Evolutionary conservation across 164 flowering plant genomes (phyloP), one percentile per base, ranked within the genome.

Genomic region (Magnolia sinica): DNA sequence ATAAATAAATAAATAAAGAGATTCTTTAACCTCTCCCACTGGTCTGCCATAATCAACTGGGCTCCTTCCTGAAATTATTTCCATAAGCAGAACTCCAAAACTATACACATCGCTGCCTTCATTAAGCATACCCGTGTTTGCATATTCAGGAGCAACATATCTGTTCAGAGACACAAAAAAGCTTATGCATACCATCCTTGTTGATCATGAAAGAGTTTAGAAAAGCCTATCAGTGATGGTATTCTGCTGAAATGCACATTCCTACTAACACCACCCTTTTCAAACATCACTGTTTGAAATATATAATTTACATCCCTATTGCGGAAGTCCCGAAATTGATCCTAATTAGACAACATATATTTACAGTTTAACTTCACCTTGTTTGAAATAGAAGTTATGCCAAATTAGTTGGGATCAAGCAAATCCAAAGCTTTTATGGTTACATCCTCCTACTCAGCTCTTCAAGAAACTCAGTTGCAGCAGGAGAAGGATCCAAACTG

Each of bases 101-200:
- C 98, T 92, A 65, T 92, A 94, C 31, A 94, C 96, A 80, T 94
- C 98, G 79, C 92, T 91, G 24, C 88, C 86, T 81, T 91, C 97
- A 63, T 83, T 94, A 50, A 94, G 92, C 97, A 94, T 92, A 3
- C 98, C 98, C 4, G 96, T 92, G 83, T 96, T 89, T 74, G 98
- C 98, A 88, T 94, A 94, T 76, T 92, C 98, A 18, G 98, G 97
- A 59, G 96, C 90, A 27, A 94, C 97, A 82, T 91, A 94, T 73
- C 98, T 94, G 85, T 82, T 16, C 61, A 75, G 73, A 20, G 23
- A 78, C 24, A 29, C 66, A 7, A 58, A 77, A 29, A 31, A 55
- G 4, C 13, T 37, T 22, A 10, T 37, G 19, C 4, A 49, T 55
- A 9, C 19, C 24, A 58, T 70, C 13, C 52, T 70, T 70, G 4